These are phyloP conservation scores for Cyberlindnera misumaiensis DNA, from an alignment of 805 yeast species.

Conservation along the genomic window DNA sequence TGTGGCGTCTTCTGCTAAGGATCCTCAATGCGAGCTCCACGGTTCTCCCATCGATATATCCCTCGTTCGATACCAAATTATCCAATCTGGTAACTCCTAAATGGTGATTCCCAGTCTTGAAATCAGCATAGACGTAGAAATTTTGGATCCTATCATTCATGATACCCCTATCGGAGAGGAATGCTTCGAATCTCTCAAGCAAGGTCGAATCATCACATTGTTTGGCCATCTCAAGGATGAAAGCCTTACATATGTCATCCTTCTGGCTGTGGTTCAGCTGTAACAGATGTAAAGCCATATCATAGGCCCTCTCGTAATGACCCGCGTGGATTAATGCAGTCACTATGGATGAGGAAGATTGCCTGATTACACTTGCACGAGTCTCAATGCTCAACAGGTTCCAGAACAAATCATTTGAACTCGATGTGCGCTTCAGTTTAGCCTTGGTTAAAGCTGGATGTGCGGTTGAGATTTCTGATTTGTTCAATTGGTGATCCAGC, in stretches of 20 bases:
- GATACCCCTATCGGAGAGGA: constrained; percentile 4
- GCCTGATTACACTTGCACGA: constrained; percentile 3
- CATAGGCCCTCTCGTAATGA: constrained; percentile 5
- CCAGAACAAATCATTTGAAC: constrained; percentile 10
- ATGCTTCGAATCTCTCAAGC: constrained; percentile 8
- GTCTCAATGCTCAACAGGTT: constrained; percentile 4
- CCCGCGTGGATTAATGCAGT: constrained; percentile 4
- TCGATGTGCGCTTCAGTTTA: constrained; percentile 6
- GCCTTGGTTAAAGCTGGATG: constrained; percentile 4
- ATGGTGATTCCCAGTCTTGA: constrained; percentile 5
- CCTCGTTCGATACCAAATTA: neutral
- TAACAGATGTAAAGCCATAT: constrained; percentile 8
- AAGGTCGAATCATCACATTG: constrained; percentile 4
- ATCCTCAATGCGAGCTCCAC: constrained; percentile 8
- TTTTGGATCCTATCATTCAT: constrained; percentile 9
- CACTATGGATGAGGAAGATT: constrained; percentile 10
- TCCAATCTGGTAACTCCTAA: constrained; percentile 9
- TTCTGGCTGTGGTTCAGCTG: constrained; percentile 2
- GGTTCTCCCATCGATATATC: constrained; percentile 5
- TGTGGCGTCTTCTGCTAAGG: constrained; percentile 1
- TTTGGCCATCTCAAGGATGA: constrained; percentile 2
- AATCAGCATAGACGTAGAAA: constrained; percentile 12
- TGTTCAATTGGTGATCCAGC: constrained; percentile 3
- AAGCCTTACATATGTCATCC: constrained; percentile 4
- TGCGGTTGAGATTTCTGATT: neutral